A percentile compares a stretch with the other conserved stretches of the same genome.
These are phyloP conservation scores for Fraxinus greggii DNA, from an alignment of 305 asterid genomes.

Conservation along the genomic window DNA sequence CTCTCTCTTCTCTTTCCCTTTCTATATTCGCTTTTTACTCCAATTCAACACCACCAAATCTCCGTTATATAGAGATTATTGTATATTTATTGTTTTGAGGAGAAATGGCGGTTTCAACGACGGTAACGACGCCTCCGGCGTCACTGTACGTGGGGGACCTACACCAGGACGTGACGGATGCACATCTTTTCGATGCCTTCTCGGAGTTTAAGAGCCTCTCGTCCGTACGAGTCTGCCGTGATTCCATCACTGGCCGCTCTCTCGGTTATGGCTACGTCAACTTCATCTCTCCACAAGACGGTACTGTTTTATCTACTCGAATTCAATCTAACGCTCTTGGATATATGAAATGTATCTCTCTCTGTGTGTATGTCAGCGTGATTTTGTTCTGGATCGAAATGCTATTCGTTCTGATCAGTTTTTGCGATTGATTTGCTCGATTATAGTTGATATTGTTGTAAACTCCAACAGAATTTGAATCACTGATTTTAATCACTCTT, in stretches of 20 bases:
- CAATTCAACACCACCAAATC: neutral
- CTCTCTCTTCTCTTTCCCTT: neutral
- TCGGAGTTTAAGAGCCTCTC: conserved; percentile 52
- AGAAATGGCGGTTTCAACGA: conserved; percentile 50
- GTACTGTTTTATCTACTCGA: conserved; percentile 30
- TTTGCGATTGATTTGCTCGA: neutral
- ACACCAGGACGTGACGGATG: conserved; percentile 61
- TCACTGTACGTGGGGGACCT: conserved; percentile 90
- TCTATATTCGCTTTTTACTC: neutral
- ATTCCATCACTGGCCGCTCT: conserved; percentile 66
- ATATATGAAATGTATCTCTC: neutral
- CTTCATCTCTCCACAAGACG: conserved; percentile 65
- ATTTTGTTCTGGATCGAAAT: conserved; percentile 4
- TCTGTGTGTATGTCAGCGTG: neutral
- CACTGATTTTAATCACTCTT: conserved; percentile 16
- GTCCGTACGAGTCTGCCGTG: conserved; percentile 89
- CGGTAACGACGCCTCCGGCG: conserved; percentile 45
- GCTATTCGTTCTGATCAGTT: conserved; percentile 1
- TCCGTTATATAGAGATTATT: neutral
- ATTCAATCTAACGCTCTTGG: neutral
- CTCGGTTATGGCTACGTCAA: conserved; percentile 90
- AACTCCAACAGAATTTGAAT: conserved; percentile 2
- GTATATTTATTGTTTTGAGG: conserved; percentile 2
- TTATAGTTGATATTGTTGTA: conserved; percentile 8
- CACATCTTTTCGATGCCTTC: conserved; percentile 55